These are phyloP conservation scores for Prunella vulgaris DNA, from an alignment of 257 asterid species.

Conservation along the genomic window DNA sequence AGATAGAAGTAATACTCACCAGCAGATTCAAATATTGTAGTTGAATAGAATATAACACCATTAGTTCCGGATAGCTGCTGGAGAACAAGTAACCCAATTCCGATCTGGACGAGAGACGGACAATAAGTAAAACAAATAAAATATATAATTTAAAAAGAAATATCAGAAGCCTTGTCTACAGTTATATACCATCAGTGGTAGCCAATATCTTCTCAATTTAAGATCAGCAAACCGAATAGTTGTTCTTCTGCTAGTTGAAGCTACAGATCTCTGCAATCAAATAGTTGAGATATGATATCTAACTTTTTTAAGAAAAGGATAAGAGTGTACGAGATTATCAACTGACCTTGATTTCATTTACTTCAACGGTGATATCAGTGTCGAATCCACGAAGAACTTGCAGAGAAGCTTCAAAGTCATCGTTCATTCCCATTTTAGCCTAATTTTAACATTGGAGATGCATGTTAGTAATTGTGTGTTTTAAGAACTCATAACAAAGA, in stretches of 20 bases:
- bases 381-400: constrained; percentile 69
- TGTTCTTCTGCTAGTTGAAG: constrained; percentile 73
- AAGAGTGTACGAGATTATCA: not conserved
- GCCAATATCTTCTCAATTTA: constrained; percentile 85
- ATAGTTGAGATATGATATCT: not conserved
- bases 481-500: not conserved
- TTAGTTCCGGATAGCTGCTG: constrained; percentile 73
- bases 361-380: constrained; percentile 59
- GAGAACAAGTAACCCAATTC: constrained; percentile 56
- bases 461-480: not conserved
- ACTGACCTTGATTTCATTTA: constrained; percentile 51
- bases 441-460: constrained; percentile 13
- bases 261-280: constrained; percentile 68
- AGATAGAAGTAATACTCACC: constrained; percentile 44
- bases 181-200: constrained; percentile 70
- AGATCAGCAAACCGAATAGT: constrained; percentile 78
- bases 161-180: constrained; percentile 1
- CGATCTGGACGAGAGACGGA: constrained; percentile 37
- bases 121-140: not conserved
- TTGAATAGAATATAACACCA: constrained; percentile 64
- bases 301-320: constrained; percentile 13
- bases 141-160: not conserved
- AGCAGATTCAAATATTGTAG: constrained; percentile 57
- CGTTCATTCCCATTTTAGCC: constrained; percentile 68
- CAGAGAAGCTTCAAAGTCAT: constrained; percentile 64